Evolutionary conservation across 73 alveolate genomes (phyloP).

Genomic region (Tetrahymena thermophila): DNA sequence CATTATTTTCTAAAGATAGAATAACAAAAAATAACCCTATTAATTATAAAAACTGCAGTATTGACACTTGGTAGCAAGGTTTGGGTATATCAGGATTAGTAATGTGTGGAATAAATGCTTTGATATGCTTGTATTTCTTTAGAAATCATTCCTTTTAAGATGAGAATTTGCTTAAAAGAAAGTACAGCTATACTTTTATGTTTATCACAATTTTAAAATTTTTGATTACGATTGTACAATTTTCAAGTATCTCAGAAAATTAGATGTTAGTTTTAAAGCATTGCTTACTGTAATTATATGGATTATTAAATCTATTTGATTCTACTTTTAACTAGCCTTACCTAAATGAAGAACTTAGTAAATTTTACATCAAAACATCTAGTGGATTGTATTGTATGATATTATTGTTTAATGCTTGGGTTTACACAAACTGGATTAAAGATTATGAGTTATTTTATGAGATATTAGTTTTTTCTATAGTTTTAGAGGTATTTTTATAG

Average conservation of each 20-base stretch:
- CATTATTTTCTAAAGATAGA: not conserved
- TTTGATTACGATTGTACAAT: not conserved
- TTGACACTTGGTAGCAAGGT: not conserved
- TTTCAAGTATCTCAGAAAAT: not conserved
- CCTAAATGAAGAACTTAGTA: not conserved
- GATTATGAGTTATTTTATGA: not conserved
- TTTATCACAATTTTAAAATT: not conserved
- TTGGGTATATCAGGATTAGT: not conserved
- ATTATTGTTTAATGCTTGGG: not conserved
- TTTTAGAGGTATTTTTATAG: not conserved
- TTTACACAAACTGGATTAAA: not conserved
- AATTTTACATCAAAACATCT: not conserved
- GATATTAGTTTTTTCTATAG: not conserved
- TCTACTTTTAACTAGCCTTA: not conserved
- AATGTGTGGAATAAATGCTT: not conserved
- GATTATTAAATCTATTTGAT: not conserved
- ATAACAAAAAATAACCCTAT: too few relatives aligned
- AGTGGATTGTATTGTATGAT: not conserved
- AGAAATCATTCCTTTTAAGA: not conserved
- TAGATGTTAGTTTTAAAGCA: not conserved
- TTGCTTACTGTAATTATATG: not conserved
- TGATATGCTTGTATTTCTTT: not conserved
- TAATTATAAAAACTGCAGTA: not conserved
- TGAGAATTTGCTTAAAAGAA: not conserved
- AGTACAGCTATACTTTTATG: not conserved